A percentile compares a stretch with the other conserved stretches of the same genome.
phyloP scores from a whole-genome alignment of 345 rosid species.

The Lepidium africanum region DNA sequence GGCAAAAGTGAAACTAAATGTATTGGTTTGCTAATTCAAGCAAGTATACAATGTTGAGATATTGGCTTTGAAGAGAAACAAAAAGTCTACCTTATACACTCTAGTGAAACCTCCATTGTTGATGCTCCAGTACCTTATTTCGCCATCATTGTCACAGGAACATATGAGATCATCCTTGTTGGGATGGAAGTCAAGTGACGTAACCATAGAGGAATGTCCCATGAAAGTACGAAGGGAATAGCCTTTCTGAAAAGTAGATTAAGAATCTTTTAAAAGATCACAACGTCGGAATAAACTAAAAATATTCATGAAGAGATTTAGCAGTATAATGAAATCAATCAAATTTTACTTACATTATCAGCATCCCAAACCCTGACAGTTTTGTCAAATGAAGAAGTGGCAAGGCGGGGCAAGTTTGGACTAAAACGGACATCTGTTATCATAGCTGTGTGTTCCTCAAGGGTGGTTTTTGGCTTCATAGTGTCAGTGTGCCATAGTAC shows the following conservation, averaged over 20 bases:
- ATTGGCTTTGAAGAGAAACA: not conserved
- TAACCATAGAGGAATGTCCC: slow-evolving; percentile 71
- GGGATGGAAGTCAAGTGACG: slow-evolving; percentile 93
- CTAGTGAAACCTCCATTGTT: slow-evolving; percentile 67
- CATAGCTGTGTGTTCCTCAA: slow-evolving; percentile 72
- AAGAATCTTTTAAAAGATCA: not conserved
- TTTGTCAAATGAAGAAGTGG: slow-evolving; percentile 95
- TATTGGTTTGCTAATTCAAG: not conserved
- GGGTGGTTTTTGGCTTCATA: slow-evolving; percentile 63
- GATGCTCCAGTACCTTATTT: slow-evolving; percentile 92
- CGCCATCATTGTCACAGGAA: slow-evolving; percentile 87
- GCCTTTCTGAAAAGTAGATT: slow-evolving; percentile 57
- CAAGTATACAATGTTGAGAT: not conserved
- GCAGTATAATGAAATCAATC: not conserved
- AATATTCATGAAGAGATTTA: not conserved
- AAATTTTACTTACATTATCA: slow-evolving; percentile 57
- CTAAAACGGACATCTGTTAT: slow-evolving; percentile 96
- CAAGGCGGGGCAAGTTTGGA: slow-evolving; percentile 82
- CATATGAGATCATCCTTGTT: slow-evolving; percentile 83
- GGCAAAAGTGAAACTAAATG: not conserved
- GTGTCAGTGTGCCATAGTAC: slow-evolving; percentile 74
- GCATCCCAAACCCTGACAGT: slow-evolving; percentile 99
- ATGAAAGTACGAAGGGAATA: slow-evolving; percentile 72
- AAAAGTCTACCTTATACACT: slow-evolving; percentile 67
- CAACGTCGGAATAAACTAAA: not conserved